Evolutionary conservation across 2,329 filamentous ascomycete species (phyloP), one percentile per base, ranked within the genome.

Genomic region (Aspergillus jensenii): DNA sequence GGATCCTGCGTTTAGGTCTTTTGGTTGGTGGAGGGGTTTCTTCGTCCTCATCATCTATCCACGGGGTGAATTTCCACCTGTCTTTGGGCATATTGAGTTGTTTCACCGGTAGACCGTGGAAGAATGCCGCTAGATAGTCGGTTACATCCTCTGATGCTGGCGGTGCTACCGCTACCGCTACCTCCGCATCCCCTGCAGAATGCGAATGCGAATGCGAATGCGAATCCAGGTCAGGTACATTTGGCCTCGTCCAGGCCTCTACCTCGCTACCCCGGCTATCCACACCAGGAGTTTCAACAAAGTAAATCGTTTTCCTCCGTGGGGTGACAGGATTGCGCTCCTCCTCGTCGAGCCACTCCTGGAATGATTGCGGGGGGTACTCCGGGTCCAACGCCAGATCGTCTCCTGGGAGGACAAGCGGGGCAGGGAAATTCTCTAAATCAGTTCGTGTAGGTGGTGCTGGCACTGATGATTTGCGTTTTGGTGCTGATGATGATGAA

Each of bases 401-500:
- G 65, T 89, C 86, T 2, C 75, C 78, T 0, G 87, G 86, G 0
- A 89, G 72, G 0, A 87, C 74, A 6, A 89, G 67, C 0, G 86
- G 85, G 0, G 76, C 83, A 0, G 86, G 86, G 60, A 87, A 89
- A 0, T 75, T 52, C 2, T 64, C 65, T 1, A 60, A 39, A 40
- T 64, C 41, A 3, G 55, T 27, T 39, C n/a, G 21, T 37, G 51
- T 31, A 3, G 54, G n/a, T 3, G 51, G 40, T 52, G 50, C n/a
- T 8, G 47, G 25, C 3, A 31, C 9, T 2, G 15, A 17, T 17
- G 12, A 35, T 35, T 41, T 41, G 27, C 27, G 27, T 8, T 31
- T 40, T 41, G 44, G 17, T 43, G 46, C 35, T 25, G 44, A 19
- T 9, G 19, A 3, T 41, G 44, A 19, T 40, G 46, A 39, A 23